Evolutionary conservation across 2,329 filamentous ascomycete species (phyloP).

Genomic region (Ophiostoma perfectum): DNA sequence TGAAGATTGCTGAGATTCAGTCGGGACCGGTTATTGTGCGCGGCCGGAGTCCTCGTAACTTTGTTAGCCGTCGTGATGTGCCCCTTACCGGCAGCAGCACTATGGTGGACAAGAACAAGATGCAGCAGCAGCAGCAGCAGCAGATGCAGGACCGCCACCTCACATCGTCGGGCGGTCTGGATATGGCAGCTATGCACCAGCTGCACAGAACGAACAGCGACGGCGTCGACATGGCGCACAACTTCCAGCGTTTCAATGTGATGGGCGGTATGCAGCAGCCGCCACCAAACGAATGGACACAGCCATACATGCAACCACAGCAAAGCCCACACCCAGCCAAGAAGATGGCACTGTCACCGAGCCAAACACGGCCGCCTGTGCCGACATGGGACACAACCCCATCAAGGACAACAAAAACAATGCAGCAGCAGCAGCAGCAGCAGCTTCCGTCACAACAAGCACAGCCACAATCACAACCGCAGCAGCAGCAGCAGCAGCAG

Average conservation of each 20-base stretch:
- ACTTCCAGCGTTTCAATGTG: slow-evolving; percentile 34
- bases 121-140: slow-evolving; percentile 34
- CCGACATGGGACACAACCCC: slow-evolving; percentile 44
- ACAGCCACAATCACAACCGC: slow-evolving; percentile 18
- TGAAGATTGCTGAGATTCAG: slow-evolving; percentile 75
- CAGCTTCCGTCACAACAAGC: slow-evolving; percentile 23
- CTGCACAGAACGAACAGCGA: slow-evolving; percentile 20
- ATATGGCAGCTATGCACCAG: slow-evolving; percentile 15
- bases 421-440: slow-evolving; percentile 13
- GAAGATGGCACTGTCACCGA: slow-evolving; percentile 49
- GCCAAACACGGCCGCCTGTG: slow-evolving; percentile 47
- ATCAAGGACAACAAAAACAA: slow-evolving; percentile 6
- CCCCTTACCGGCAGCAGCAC: slow-evolving; percentile 51
- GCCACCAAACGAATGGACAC: slow-evolving; percentile 41
- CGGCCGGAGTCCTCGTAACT: slow-evolving; percentile 87
- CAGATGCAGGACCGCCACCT: slow-evolving; percentile 17
- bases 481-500: slow-evolving; percentile 21
- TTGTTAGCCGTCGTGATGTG: slow-evolving; percentile 83
- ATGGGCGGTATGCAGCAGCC: slow-evolving; percentile 33
- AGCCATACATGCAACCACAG: slow-evolving; percentile 27
- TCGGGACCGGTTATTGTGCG: slow-evolving; percentile 94
- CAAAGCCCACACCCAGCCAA: slow-evolving; percentile 47
- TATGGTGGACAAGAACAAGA: slow-evolving; percentile 41
- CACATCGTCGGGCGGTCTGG: background rate
- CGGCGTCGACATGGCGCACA: slow-evolving; percentile 25